Conservation (phyloP, 164 flowering plant species). For the Chimonanthus salicifolius region DNA sequence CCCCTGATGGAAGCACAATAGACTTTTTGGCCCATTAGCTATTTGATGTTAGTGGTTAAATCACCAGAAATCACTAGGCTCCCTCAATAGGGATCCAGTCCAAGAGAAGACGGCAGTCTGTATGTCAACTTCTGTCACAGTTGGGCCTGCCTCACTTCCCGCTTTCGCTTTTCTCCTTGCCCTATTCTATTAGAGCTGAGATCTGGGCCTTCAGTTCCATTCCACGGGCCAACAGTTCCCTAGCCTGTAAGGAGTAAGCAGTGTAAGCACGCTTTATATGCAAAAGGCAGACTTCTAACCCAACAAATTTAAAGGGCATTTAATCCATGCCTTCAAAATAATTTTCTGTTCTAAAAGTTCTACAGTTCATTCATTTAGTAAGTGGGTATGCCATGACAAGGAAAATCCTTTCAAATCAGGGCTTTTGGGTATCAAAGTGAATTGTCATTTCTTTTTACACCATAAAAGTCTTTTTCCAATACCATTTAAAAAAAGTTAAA, state of each 20-base stretch:
- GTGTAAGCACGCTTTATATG: not conserved
- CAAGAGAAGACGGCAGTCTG: constrained; percentile 71
- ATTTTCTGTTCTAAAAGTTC: too few relatives aligned
- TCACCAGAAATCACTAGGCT: constrained; percentile 16
- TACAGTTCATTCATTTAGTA: too few relatives aligned
- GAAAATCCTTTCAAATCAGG: too few relatives aligned
- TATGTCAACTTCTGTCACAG: constrained; percentile 75
- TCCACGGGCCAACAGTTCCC: constrained; percentile 67
- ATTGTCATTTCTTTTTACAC: too few relatives aligned
- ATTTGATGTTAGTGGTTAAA: too few relatives aligned
- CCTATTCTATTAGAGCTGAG: constrained; percentile 47
- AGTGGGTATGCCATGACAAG: too few relatives aligned
- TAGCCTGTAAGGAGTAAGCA: constrained; percentile 46
- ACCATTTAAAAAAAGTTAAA: too few relatives aligned
- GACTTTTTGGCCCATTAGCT: too few relatives aligned
- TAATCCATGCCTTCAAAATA: too few relatives aligned
- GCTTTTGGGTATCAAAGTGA: too few relatives aligned
- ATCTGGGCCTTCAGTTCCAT: constrained; percentile 76
- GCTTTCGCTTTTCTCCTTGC: constrained; percentile 74
- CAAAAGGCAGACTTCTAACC: not conserved
- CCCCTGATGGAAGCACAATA: too few relatives aligned
- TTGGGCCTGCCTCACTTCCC: constrained; percentile 63
- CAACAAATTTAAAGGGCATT: not conserved
- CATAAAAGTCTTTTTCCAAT: too few relatives aligned
- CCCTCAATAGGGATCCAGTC: constrained; percentile 94